Evolutionary conservation across 2,329 filamentous ascomycete species (phyloP).

Genomic region (Hypoxylon sp.): DNA sequence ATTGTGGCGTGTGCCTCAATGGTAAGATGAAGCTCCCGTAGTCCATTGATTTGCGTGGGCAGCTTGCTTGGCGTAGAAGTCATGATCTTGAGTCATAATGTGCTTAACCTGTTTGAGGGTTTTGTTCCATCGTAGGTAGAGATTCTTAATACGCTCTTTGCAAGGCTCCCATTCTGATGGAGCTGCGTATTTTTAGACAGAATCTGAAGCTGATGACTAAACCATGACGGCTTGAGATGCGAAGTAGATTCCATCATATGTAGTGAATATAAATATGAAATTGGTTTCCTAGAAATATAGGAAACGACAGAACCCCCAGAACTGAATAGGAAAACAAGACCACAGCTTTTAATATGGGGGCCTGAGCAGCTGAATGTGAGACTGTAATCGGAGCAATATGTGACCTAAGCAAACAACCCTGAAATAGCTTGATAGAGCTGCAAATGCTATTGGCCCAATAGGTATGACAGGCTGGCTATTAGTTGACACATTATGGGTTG

Average conservation of each 20-base stretch:
- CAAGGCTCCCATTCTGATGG: constrained; percentile 47
- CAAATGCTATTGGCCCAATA: constrained; percentile 15
- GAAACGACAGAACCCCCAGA: neutral
- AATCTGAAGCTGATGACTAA: constrained; percentile 3
- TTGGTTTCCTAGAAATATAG: neutral
- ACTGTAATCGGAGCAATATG: constrained; percentile 5
- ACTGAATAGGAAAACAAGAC: neutral
- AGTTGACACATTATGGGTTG: neutral
- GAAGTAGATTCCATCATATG: constrained; percentile 16
- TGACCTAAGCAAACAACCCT: neutral
- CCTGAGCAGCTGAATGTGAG: neutral
- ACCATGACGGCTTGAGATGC: neutral
- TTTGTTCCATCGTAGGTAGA: constrained; percentile 60
- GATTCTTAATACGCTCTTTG: constrained; percentile 55
- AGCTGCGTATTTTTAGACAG: constrained; percentile 40
- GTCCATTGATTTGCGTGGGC: neutral
- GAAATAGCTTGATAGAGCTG: constrained; percentile 11
- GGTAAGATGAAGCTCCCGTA: constrained; percentile 29
- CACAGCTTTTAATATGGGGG: neutral
- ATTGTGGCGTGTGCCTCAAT: constrained; percentile 24
- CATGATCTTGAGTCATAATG: constrained; percentile 57
- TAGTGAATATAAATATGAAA: neutral
- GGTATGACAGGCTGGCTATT: neutral
- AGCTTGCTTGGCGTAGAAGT: constrained; percentile 59
- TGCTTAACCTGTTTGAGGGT: constrained; percentile 60